Evolutionary conservation across 164 flowering plant genomes (phyloP).

Genomic region (Kingdonia uniflora): DNA sequence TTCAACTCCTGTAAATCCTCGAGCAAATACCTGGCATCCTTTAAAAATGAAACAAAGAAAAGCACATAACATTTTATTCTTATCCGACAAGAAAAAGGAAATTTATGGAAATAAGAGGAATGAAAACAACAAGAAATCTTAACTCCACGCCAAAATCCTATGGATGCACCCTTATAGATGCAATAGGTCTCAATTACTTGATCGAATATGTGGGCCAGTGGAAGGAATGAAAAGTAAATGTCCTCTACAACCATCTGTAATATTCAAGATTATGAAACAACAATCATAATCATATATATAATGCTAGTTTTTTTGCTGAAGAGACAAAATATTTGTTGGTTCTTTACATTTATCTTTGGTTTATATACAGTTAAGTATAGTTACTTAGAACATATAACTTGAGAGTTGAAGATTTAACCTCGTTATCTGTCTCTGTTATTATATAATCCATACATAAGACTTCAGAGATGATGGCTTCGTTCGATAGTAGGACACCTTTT

Average conservation of each 20-base stretch:
- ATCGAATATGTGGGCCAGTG: slow-evolving; percentile 89
- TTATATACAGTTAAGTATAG: no score
- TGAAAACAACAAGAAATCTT: slow-evolving; percentile 5
- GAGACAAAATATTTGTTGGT: no score
- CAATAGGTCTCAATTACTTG: slow-evolving; percentile 74
- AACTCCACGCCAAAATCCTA: slow-evolving; percentile 96
- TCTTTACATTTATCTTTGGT: no score
- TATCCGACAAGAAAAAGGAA: no score
- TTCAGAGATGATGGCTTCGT: slow-evolving; percentile 48
- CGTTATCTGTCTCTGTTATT: slow-evolving; percentile 54
- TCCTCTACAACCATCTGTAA: slow-evolving; percentile 62
- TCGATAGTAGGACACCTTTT: slow-evolving; percentile 77
- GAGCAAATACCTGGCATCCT: slow-evolving; percentile 79
- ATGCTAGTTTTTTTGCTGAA: no score
- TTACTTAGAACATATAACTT: no score
- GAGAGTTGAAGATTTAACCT: slow-evolving; percentile 28
- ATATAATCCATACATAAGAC: slow-evolving; percentile 54
- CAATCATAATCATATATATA: no score
- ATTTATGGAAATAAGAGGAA: no score
- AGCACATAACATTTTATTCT: not conserved
- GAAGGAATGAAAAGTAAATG: slow-evolving; percentile 83
- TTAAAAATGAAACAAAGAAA: slow-evolving; percentile 6
- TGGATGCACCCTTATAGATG: slow-evolving; percentile 65
- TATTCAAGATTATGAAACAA: not conserved
- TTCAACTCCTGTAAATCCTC: slow-evolving; percentile 73